Conservation (phyloP, 2,329 filamentous ascomycete genomes). For the Ascocoryne sarcoides region DNA sequence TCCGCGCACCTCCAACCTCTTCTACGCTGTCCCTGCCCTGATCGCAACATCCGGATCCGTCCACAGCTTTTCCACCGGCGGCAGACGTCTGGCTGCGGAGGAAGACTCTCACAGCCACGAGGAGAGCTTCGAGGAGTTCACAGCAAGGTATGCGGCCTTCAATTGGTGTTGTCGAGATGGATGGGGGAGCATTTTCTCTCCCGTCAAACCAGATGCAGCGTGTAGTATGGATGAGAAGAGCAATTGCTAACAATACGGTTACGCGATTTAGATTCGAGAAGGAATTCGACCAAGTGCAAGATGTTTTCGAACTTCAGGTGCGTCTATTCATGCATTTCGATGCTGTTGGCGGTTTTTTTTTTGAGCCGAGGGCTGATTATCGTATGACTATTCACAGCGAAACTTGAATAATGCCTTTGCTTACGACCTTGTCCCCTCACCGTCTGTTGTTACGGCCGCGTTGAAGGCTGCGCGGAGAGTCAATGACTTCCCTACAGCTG, state of each 20-base stretch:
- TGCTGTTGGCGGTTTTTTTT: neutral
- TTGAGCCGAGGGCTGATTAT: conserved; percentile 18
- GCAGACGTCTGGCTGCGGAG: conserved; percentile 41
- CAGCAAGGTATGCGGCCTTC: conserved; percentile 64
- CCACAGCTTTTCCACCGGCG: conserved; percentile 54
- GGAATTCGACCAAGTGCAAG: conserved; percentile 95
- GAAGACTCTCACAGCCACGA: conserved; percentile 65
- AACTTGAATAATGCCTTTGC: conserved; percentile 99
- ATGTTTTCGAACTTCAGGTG: conserved; percentile 99
- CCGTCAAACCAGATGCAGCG: conserved; percentile 11
- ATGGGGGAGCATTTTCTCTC: conserved; percentile 19
- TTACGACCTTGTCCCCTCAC: conserved; percentile 97
- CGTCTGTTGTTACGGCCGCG: conserved; percentile 82
- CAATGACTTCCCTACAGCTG: conserved; percentile 97
- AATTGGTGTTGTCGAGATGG: conserved; percentile 15
- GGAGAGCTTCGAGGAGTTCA: conserved; percentile 99
- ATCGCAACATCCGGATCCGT: conserved; percentile 40
- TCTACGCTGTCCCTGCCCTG: conserved; percentile 41
- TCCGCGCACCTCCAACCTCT: conserved; percentile 46
- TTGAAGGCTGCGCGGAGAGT: conserved; percentile 90
- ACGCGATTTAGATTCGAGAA: conserved; percentile 77
- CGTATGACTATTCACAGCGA: conserved; percentile 44
- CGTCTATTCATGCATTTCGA: conserved; percentile 24
- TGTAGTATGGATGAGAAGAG: conserved; percentile 17
- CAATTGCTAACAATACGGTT: conserved; percentile 33